These are phyloP conservation scores for Fusarium dlaminii DNA, from an alignment of 2,329 filamentous ascomycete genomes.

Conservation along the genomic window DNA sequence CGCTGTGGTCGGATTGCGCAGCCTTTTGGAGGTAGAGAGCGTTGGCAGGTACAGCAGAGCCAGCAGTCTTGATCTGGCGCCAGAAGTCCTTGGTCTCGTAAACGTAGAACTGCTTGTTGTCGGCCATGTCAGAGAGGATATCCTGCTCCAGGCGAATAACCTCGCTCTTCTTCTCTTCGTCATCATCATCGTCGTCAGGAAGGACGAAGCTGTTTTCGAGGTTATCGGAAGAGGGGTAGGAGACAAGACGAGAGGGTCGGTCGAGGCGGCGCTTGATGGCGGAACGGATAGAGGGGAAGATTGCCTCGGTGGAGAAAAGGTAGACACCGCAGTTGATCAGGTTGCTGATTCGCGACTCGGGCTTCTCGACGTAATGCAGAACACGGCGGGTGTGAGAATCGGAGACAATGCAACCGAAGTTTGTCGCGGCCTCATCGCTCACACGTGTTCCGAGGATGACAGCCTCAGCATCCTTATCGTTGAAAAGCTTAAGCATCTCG, in stretches of 20 bases:
- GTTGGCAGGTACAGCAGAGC: constrained; percentile 95
- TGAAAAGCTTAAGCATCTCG: constrained; percentile 94
- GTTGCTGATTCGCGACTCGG: constrained; percentile 96
- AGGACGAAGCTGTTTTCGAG: constrained; percentile 73
- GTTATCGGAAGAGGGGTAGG: constrained; percentile 96
- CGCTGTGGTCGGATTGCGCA: constrained; percentile 76
- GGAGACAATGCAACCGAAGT: constrained; percentile 98
- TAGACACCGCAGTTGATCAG: constrained; percentile 99
- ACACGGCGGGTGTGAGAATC: constrained; percentile 94
- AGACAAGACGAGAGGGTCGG: constrained; percentile 81
- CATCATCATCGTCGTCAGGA: constrained; percentile 66
- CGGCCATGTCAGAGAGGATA: constrained; percentile 92
- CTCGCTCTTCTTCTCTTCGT: constrained; percentile 82
- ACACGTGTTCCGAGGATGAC: constrained; percentile 95
- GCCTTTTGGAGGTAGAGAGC: constrained; percentile 96
- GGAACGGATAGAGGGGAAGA: constrained; percentile 93
- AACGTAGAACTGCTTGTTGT: constrained; percentile 98
- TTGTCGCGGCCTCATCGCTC: constrained; percentile 87
- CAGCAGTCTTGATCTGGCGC: constrained; percentile 99
- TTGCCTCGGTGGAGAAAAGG: constrained; percentile 93
- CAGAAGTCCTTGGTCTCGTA: constrained; percentile 99
- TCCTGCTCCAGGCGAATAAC: constrained; percentile 97
- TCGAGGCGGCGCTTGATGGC: constrained; percentile 96
- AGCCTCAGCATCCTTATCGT: constrained; percentile 95
- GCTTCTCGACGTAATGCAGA: constrained; percentile 99